Conservation (phyloP, 768 basidiomycete species). For the Amanita pallidorosea region DNA sequence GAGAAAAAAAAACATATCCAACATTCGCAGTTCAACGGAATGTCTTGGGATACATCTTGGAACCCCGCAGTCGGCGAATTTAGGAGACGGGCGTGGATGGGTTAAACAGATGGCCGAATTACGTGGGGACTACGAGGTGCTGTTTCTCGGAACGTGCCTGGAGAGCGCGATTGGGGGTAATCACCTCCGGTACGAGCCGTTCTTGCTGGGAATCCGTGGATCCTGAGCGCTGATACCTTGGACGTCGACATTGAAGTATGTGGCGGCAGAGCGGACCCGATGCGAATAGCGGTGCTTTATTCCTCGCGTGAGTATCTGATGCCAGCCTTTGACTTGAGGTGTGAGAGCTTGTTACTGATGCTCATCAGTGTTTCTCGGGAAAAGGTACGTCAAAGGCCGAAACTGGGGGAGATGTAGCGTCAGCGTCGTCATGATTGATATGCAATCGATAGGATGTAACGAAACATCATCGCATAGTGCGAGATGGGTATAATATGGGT, state of each 20-base stretch:
- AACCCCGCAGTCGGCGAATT: slow-evolving; percentile 53
- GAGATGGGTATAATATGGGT: slow-evolving; percentile 25
- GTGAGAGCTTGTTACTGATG: background rate
- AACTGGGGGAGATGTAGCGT: background rate
- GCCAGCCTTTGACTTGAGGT: too few relatives aligned
- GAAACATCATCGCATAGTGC: slow-evolving; percentile 19
- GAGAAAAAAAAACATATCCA: background rate
- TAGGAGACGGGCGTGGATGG: slow-evolving; percentile 71
- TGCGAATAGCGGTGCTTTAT: slow-evolving; percentile 39
- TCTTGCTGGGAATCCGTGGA: too few relatives aligned
- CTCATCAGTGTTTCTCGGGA: slow-evolving; percentile 22
- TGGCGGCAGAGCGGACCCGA: slow-evolving; percentile 22
- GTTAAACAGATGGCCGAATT: slow-evolving; percentile 48
- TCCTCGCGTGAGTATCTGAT: slow-evolving; percentile 15
- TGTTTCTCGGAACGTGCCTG: slow-evolving; percentile 54
- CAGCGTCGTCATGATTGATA: background rate
- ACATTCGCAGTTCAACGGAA: slow-evolving; percentile 27
- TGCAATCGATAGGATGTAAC: slow-evolving; percentile 12
- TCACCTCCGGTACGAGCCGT: slow-evolving; percentile 13
- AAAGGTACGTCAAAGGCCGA: slow-evolving; percentile 14
- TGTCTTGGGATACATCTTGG: slow-evolving; percentile 69
- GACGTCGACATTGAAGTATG: background rate
- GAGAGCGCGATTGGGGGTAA: slow-evolving; percentile 69
- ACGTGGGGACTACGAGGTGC: slow-evolving; percentile 66
- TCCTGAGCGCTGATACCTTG: background rate